phyloP scores from a whole-genome alignment of 2,329 filamentous ascomycete species.

The Microdochium bolleyi region DNA sequence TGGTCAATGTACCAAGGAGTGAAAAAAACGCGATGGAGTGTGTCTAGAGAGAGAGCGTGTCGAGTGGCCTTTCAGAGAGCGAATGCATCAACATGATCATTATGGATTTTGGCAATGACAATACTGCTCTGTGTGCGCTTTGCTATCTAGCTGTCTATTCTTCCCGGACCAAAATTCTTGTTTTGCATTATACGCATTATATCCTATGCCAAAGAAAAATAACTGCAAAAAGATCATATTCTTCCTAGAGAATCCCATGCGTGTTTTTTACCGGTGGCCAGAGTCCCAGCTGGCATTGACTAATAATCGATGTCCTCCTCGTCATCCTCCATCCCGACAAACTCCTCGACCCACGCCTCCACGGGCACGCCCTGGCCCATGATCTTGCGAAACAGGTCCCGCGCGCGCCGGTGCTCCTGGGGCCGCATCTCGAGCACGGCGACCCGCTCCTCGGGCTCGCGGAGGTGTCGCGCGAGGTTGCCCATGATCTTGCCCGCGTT shows the following conservation, averaged over 20 bases:
- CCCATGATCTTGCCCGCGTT: constrained; percentile 2
- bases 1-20: not conserved
- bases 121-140: too few species aligned
- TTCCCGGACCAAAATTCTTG: too few species aligned
- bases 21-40: not conserved
- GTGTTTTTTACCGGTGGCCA: too few species aligned
- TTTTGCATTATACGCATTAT: too few species aligned
- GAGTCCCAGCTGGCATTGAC: too few species aligned
- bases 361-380: constrained; percentile 18
- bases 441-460: constrained; percentile 15
- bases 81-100: too few species aligned
- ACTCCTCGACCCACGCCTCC: constrained; percentile 21
- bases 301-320: constrained; percentile 4
- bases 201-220: too few species aligned
- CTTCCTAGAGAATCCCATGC: too few species aligned
- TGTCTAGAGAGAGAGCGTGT: not conserved
- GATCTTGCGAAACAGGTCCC: constrained; percentile 27
- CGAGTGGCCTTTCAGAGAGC: not conserved
- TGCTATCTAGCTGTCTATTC: not conserved
- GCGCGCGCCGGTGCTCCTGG: constrained; percentile 27
- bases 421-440: constrained; percentile 15
- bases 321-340: constrained; percentile 18
- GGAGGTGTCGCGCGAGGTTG: constrained; percentile 8
- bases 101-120: too few species aligned
- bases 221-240: too few species aligned